phyloP scores from a whole-genome alignment of 2,329 filamentous ascomycete species.

The Nannizzia gypsea region DNA sequence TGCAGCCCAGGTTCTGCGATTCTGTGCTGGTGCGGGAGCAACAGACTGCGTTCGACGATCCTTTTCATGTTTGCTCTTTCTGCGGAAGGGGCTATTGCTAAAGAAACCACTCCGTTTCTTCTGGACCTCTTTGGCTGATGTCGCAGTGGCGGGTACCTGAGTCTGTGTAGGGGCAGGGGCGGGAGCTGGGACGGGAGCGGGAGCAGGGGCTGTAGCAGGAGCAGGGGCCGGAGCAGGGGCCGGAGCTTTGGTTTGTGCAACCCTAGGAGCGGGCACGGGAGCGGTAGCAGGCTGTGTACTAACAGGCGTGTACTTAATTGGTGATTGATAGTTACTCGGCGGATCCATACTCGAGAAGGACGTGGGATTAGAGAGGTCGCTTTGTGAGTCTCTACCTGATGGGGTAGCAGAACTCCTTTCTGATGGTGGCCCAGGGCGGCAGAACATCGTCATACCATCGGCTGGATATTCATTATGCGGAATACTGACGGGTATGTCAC shows the following conservation, averaged over 20 bases:
- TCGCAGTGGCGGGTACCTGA: conserved; percentile 32
- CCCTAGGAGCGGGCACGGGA: not conserved
- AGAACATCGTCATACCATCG: conserved; percentile 97
- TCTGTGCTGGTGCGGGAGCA: conserved; percentile 27
- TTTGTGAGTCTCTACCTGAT: conserved; percentile 75
- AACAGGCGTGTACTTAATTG: conserved; percentile 46
- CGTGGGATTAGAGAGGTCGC: conserved; percentile 79
- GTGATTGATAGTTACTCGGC: conserved; percentile 60
- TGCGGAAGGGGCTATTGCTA: conserved; percentile 81
- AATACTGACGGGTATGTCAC: conserved; percentile 50
- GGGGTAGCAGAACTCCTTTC: conserved; percentile 61
- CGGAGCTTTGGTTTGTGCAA: too few species aligned
- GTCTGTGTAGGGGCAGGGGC: conserved; percentile 18
- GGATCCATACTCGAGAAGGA: conserved; percentile 81
- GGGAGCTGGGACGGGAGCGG: conserved; percentile 17
- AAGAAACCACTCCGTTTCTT: conserved; percentile 78
- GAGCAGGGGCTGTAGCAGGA: not conserved
- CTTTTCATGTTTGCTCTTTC: conserved; percentile 75
- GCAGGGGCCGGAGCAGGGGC: not conserved
- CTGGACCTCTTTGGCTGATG: conserved; percentile 54
- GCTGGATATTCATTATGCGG: conserved; percentile 89
- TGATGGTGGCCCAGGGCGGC: conserved; percentile 61
- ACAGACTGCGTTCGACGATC: conserved; percentile 33
- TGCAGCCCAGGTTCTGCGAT: conserved; percentile 43
- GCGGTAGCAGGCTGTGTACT: not conserved